Conservation (phyloP, 768 basidiomycete species). For the Amanita inopinata region DNA sequence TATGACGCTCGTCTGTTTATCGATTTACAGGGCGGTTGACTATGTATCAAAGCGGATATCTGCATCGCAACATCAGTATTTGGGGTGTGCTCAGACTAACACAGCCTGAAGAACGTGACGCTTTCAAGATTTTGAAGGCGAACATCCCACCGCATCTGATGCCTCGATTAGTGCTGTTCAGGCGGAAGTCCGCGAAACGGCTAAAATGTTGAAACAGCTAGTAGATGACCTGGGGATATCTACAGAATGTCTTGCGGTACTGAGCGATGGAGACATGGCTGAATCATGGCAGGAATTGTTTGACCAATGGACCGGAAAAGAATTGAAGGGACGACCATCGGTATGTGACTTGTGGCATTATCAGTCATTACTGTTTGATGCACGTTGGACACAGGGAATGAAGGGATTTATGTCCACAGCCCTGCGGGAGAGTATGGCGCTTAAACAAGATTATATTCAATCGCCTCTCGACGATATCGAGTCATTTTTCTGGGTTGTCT, state of each 20-base stretch:
- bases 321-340: background rate
- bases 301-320: too few relatives aligned
- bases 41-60: background rate
- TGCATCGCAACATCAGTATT: background rate
- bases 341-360: background rate
- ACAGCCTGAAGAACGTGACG: background rate
- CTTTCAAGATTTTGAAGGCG: background rate
- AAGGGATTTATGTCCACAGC: background rate
- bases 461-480: background rate
- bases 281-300: background rate
- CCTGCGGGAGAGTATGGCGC: background rate
- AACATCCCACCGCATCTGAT: background rate
- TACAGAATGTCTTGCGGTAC: background rate
- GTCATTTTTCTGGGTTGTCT: background rate
- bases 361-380: background rate
- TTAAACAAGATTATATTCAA: background rate
- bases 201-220: background rate
- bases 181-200: background rate
- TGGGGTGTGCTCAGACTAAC: background rate
- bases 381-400: background rate
- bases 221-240: background rate
- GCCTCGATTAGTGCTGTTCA: background rate
- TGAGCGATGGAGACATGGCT: background rate
- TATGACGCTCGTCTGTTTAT: too few relatives aligned
- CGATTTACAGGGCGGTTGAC: background rate